A percentile compares a stretch with the other conserved stretches of the same genome.
phyloP scores from a whole-genome alignment of 345 rosid genomes.

The Salix suchowensis region DNA sequence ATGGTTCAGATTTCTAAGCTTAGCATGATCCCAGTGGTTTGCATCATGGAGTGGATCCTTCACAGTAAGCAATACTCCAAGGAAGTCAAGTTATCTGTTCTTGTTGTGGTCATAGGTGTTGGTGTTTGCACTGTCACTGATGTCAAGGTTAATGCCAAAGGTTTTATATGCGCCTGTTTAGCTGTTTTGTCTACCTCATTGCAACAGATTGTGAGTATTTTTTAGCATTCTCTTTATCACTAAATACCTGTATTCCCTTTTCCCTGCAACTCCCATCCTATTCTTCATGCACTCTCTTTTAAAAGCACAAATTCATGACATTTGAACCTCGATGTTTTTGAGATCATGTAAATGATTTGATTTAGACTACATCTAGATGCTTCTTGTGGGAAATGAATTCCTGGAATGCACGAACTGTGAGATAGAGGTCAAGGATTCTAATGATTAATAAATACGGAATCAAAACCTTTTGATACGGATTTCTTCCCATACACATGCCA shows the following conservation, averaged over 20 bases:
- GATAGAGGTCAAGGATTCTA: background rate
- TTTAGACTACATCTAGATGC: background rate
- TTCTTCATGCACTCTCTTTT: too few species aligned
- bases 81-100: slow-evolving; percentile 71
- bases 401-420: background rate
- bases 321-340: background rate
- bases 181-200: slow-evolving; percentile 83
- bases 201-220: slow-evolving; percentile 82
- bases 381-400: background rate
- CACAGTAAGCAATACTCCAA: slow-evolving; percentile 72
- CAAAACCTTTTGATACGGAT: background rate
- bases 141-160: slow-evolving; percentile 90
- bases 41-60: slow-evolving; percentile 91
- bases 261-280: too few species aligned
- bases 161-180: slow-evolving; percentile 78
- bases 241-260: background rate
- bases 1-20: slow-evolving; percentile 70
- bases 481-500: background rate
- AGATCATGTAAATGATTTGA: background rate
- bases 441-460: background rate
- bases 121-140: slow-evolving; percentile 94
- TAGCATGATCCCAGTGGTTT: slow-evolving; percentile 95
- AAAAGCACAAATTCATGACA: background rate
- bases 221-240: background rate
- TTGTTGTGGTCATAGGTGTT: slow-evolving; percentile 86